Evolutionary conservation across 1,284 basidiomycete species (phyloP), one percentile per base, ranked within the genome.

Genomic region (Erythrobasidium hasegawianum): DNA sequence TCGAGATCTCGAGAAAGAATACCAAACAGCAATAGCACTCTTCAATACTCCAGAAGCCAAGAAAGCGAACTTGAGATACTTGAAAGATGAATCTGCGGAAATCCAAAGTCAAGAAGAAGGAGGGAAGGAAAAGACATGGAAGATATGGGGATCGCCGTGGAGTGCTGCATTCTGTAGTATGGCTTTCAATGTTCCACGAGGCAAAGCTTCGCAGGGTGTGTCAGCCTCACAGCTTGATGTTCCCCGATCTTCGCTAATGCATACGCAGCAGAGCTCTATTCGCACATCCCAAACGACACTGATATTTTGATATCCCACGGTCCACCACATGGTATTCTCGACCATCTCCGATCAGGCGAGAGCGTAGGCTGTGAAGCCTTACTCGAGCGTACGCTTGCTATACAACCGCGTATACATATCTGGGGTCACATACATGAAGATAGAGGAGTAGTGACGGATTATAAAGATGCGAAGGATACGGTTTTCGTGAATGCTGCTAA

Each of bases 371-470:
- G 86, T 70, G 61, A 72, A 29, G 72, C 71, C 9, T 78, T 87
- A 11, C 74, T 78, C 11, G 72, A 75, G 47, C 79, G 78, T 27
- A 67, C 86, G 59, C 68, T 71, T 1, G 71, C 76, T 16, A 72
- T 86, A 29, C 13, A 26, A 18, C 55, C 43, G 16, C 77, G 80
- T 67, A 71, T 87, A 64, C 86, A 87, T 73, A 82, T 86, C 52
- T 87, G 84, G 72, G 86, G 86, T 3, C 86, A 87, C 69, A 87
- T 87, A 53, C 86, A 87, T 64, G 86, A 87, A 73, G 81, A 78
- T 1, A 77, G 78, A 52, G 86, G 86, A 1, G 79, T 77, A 0
- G 67, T 65, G 2, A 54, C 80, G 18, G 70, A 65, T 26, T 57
- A 52, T 40, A 27, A 22, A 18, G 33, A 56, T 4, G 24, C 52